Base-by-base conservation (phyloP, 345 rosid genomes). In the Salix exigua region DNA sequence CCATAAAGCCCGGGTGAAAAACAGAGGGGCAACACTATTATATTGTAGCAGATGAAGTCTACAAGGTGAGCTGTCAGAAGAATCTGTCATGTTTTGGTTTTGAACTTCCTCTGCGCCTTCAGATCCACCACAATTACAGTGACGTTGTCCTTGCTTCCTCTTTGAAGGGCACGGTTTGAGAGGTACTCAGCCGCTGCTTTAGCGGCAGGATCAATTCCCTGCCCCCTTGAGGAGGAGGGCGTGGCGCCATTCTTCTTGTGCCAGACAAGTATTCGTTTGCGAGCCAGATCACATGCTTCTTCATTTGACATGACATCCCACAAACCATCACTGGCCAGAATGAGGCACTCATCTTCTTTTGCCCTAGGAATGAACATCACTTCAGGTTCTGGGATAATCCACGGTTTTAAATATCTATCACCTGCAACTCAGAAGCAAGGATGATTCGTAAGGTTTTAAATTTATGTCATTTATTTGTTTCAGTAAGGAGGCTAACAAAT, bases 221-320 rank as follows among this genome's bases (percentile, higher is more conserved):
- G 82, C 0, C 94, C 95, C 74, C 87, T 83, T 58, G 87, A 83
- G 6, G 85, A 73, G 72, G 85, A 55, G n/a, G 82, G 83, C 1
- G 83, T 72, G 21, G 65, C 74, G 5, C 90, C 94, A 7, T 93
- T 86, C 93, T 87, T 96, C 84, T 86, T 93, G 87, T 93, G 96
- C 98, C 98, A 96, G 35, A 86, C 73, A 44, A 90, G 93, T 76
- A 96, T 90, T 67, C 96, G 86, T 80, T 79, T 93, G 64, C 98
- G 85, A 7, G 98, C 99, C 70, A 96, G 71, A 68, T 96, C 98
- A 55, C 96, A 93, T 42, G 85, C 99, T 82, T 96, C 99, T 82
- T 96, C 96, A 66, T 93, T 96, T 23, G 87, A 79, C 94, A 93
- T 89, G 68, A 96, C 98, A 82, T 95, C 99, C 99, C 99, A 95